Conservation (phyloP, 768 basidiomycete species). For the Boletus subparvulus region DNA sequence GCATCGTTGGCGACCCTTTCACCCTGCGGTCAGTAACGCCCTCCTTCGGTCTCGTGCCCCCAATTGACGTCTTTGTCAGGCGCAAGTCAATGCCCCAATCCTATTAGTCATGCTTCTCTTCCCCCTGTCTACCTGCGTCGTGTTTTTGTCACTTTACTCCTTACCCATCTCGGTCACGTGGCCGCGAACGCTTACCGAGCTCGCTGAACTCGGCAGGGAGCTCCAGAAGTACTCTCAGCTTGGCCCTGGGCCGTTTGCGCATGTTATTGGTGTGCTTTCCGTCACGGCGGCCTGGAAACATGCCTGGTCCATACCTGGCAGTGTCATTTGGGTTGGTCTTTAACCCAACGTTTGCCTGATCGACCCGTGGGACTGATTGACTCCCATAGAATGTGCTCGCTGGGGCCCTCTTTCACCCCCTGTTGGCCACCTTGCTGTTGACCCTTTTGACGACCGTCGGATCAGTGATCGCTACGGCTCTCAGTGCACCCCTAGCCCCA, state of each 20-base stretch:
- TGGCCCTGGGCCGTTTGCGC: slow-evolving; percentile 59
- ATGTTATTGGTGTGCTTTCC: slow-evolving; percentile 81
- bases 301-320: slow-evolving; percentile 95
- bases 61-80: slow-evolving; percentile 28
- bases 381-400: slow-evolving; percentile 79
- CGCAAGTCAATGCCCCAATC: slow-evolving; percentile 51
- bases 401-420: slow-evolving; percentile 82
- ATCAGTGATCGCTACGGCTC: slow-evolving; percentile 75
- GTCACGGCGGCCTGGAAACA: slow-evolving; percentile 93
- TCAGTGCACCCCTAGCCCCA: slow-evolving; percentile 83
- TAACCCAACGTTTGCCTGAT: background rate
- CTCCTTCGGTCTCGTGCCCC: slow-evolving; percentile 1
- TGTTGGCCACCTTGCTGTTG: slow-evolving; percentile 76
- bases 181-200: slow-evolving; percentile 74
- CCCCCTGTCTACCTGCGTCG: slow-evolving; percentile 61
- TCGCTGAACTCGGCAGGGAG: slow-evolving; percentile 72
- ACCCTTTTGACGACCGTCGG: slow-evolving; percentile 86
- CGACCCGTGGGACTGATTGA: slow-evolving; percentile 17
- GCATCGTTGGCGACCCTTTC: slow-evolving; percentile 32
- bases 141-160: slow-evolving; percentile 46
- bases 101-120: slow-evolving; percentile 70
- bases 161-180: slow-evolving; percentile 73
- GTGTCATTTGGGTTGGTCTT: slow-evolving; percentile 78
- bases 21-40: slow-evolving; percentile 35
- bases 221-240: slow-evolving; percentile 78